Evolutionary conservation across 352 stramenopile genomes (phyloP).

Genomic region (Globisporangium iwayamae): DNA sequence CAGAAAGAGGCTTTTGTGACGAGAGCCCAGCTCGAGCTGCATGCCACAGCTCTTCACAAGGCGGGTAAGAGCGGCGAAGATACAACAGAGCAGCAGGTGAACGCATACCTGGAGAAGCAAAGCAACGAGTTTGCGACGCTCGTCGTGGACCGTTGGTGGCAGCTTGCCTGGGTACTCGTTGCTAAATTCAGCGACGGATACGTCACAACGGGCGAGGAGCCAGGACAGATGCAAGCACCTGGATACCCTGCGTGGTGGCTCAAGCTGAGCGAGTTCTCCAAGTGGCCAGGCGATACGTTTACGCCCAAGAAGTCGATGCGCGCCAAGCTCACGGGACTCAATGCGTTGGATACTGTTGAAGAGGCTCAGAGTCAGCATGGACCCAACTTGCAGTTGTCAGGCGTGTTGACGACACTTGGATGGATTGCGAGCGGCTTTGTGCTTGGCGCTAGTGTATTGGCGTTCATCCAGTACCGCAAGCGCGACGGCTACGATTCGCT

Average conservation of each 20-base stretch:
- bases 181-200: constrained; percentile 76
- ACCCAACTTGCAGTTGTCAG: constrained; percentile 1
- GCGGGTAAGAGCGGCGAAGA: not conserved
- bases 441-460: constrained; percentile 30
- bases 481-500: constrained; percentile 39
- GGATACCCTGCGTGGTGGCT: constrained; percentile 71
- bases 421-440: constrained; percentile 35
- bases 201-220: constrained; percentile 59
- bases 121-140: constrained; percentile 54
- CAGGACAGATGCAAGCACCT: constrained; percentile 35
- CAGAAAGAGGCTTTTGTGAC: constrained; percentile 37
- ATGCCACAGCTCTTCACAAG: constrained; percentile 9
- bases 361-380: not conserved
- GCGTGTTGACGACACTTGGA: constrained; percentile 18
- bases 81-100: constrained; percentile 8
- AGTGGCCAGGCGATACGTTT: constrained; percentile 68
- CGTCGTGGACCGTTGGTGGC: constrained; percentile 61
- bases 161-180: constrained; percentile 57
- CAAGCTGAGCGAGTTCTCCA: constrained; percentile 46
- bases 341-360: constrained; percentile 21
- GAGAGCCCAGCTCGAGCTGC: constrained; percentile 14
- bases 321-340: constrained; percentile 35
- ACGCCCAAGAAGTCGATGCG: constrained; percentile 41
- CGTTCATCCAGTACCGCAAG: constrained; percentile 27
- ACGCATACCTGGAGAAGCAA: constrained; percentile 27